Evolutionary conservation across 345 rosid genomes (phyloP), one percentile per base, ranked within the genome.

Genomic region (Turnera subulata): DNA sequence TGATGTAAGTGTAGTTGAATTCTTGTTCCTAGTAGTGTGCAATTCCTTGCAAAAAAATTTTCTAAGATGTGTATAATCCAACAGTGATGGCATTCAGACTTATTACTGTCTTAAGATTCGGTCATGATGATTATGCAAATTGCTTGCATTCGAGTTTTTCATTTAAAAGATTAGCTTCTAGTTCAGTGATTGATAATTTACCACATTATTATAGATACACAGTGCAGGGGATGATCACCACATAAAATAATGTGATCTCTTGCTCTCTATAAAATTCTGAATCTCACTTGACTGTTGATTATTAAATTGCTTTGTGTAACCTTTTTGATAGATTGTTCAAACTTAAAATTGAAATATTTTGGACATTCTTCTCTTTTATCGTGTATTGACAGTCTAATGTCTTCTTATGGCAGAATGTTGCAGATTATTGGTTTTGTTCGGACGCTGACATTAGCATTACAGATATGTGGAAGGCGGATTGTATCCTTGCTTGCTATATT

Each of bases 391-490:
- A 15, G 3, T 54, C 22, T 2, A 23, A 15, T 46, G 10, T 26
- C 14, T 15, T 38, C 20, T 32, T 25, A 43, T 64, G 75, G 79
- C 88, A 93, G 99, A 84, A 82, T 58, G 85, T 82, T 65, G 69
- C 82, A 6, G 97, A 85, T 76, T 93, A 93, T 74, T 93, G 96
- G 97, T 85, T 93, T 63, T 80, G 81, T 60, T 85, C 99, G 14
- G 90, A 81, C 51, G 82, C 78, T 22, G 96, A 77, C 47, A 76
- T 87, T 55, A 89, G 97, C 82, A 85, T 93, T 72, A 85, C 99
- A 2, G 96, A 93, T 73, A 78, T 84, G 64, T 93, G 99, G 99
- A 89, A 81, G 76, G 70, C 86, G 18, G 96, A 85, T 63, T 49
- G 99, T 93, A 89, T 93, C 96, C 97, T 90, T 58, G n/a, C 10